Evolutionary conservation across 2,329 filamentous ascomycete genomes (phyloP).

Genomic region (Colletotrichum sp.): DNA sequence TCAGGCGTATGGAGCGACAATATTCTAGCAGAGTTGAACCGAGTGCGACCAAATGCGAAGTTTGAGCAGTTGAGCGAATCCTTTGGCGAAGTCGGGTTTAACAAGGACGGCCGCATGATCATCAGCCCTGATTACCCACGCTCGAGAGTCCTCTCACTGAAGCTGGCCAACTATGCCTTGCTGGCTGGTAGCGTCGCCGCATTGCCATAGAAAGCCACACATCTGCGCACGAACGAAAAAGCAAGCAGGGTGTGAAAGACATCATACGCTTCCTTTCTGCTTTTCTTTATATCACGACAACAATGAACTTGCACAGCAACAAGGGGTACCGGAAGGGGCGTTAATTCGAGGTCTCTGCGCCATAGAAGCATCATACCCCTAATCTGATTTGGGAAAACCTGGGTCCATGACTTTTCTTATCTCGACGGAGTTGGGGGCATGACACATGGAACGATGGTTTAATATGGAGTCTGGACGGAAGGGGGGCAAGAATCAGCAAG

Average conservation of each 20-base stretch:
- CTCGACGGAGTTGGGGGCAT: conserved; percentile 5
- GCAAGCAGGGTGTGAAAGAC: background rate
- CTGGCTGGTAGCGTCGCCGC: conserved; percentile 31
- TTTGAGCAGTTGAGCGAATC: conserved; percentile 69
- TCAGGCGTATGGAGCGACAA: conserved; percentile 75
- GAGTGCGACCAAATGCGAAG: conserved; percentile 59
- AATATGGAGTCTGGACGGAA: conserved; percentile 12
- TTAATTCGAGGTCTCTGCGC: conserved; percentile 7
- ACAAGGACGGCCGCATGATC: conserved; percentile 63
- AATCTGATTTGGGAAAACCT: conserved; percentile 17
- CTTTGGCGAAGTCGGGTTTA: conserved; percentile 64
- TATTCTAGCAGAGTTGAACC: conserved; percentile 66
- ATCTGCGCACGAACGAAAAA: background rate
- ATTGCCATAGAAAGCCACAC: background rate
- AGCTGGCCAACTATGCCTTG: conserved; percentile 61
- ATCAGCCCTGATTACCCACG: conserved; percentile 61
- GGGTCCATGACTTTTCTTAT: conserved; percentile 10
- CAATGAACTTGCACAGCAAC: conserved; percentile 19
- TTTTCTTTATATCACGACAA: conserved; percentile 6
- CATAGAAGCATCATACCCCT: conserved; percentile 22
- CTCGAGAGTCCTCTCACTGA: conserved; percentile 58
- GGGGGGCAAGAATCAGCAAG: background rate
- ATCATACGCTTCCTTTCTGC: background rate
- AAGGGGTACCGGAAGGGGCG: conserved; percentile 9
- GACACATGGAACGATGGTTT: background rate